Base-by-base conservation (phyloP, 768 basidiomycete species). In the Agrocybe praecox region DNA sequence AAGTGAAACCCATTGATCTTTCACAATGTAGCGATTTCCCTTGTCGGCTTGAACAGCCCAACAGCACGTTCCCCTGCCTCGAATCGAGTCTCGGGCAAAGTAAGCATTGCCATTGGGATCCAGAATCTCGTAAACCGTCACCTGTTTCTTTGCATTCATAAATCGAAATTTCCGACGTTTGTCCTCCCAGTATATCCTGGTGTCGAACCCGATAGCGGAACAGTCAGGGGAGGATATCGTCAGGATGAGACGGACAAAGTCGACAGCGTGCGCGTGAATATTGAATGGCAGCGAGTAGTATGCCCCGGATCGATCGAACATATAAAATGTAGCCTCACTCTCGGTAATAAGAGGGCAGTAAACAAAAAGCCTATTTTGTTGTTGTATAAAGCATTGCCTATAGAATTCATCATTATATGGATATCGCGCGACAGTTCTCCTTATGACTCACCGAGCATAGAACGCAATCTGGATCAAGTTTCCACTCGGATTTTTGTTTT, bases 241-340 rank as follows among this genome's bases (percentile, higher is more conserved):
- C 19, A 66, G 57, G 44, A 70, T 33, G 33, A 68, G 47, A 15
- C 62, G 59, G 34, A 68, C 55, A 49, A 68, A 67, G 17, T 55
- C 36, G 5, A 45, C 26, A 2, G 65, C 49, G 3, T 52, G 14
- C 6, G 50, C 10, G 56, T 67, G 67, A 45, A 62, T 63, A 50
- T 70, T 45, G 51, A 64, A 52, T 11, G 29, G 21, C 1, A 23
- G 48, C 9, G 61, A 56, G 45, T 22, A 52, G n/a, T 57, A 43
- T 2, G 48, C 46, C 0, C 69, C 69, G 12, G 59, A 46, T 33
- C 65, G 58, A 54, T 68, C 69, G 55, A 65, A 68, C 12, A 53
- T 49, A 36, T 58, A 48, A 5, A 67, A 52, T 2, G 49, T 55
- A 19, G 61, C 44, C 1, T 42, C 29, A 0, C 46, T 24, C 33